Evolutionary conservation across 148 eudicot genomes (phyloP), one percentile per base, ranked within the genome.

Genomic region (Selenicereus undatus): DNA sequence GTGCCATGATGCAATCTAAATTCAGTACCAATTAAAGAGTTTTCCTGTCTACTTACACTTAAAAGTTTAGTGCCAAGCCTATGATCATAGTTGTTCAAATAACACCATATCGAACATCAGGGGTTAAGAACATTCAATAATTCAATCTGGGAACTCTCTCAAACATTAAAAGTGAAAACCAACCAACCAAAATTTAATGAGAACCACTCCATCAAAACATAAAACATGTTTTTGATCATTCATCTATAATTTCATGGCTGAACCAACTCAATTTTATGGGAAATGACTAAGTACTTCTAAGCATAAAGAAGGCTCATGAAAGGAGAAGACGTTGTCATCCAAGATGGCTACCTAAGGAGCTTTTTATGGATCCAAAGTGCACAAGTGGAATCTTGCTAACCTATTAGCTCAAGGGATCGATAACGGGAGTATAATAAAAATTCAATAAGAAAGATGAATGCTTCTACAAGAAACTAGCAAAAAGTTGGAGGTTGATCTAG

Each of bases 1-100:
- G 24, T 51, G 39, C 69, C 72, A 71, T 45, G 39, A 36, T 60
- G 21, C 77, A 80, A 58, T 73, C 39, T 9, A 80, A 16, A 60
- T 73, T 73, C 29, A 3, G 14, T 21, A 21, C 17, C 36, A 29
- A 2, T 2, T 42, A 26, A 24, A 42, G 48, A 48, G 7, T 48
- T 48, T 48, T 48, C 12, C 4, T 48, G 11, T 48, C 51, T 42
- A 11, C 51, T 48, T 48, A n/a, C 24, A 36, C 66, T 7, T 21
- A 60, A 60, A n/a, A 48, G 8, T 8, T 22, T 60, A 51, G 29
- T 8, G 32, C 32, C 29, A 43, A 54, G 27, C 62, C 56, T 22
- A 22, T 24, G 26, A 56, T 79, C 74, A 68, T n/a, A 50, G 14
- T 52, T 51, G 35, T 24, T 9, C 32, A n/a, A 74, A 73, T 50